These are phyloP conservation scores for Groenewaldozyma auringiensis DNA, from an alignment of 1,139 yeast genomes.

Conservation along the genomic window DNA sequence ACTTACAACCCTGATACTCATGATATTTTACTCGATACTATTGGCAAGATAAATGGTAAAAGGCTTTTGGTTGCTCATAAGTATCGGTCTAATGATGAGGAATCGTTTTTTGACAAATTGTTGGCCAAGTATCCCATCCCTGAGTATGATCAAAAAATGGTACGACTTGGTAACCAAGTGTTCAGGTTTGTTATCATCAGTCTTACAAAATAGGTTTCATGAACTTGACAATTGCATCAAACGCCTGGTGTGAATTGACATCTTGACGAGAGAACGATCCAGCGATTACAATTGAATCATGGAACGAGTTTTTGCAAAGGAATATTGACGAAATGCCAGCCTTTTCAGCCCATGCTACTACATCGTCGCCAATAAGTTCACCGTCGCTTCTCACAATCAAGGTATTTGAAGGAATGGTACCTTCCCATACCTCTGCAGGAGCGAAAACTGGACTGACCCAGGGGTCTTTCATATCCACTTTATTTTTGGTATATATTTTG, in stretches of 20 bases:
- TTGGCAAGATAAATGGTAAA: slow-evolving; percentile 15
- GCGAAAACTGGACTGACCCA: not conserved
- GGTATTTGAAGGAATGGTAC: slow-evolving; percentile 2
- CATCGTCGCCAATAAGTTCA: not conserved
- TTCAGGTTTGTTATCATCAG: not conserved
- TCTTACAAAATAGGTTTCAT: not conserved
- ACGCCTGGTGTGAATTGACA: not conserved
- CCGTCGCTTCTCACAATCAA: not conserved
- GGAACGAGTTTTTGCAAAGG: not conserved
- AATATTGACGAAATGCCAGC: not conserved
- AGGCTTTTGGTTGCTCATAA: slow-evolving; percentile 26
- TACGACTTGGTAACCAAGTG: not conserved
- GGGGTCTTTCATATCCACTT: not conserved
- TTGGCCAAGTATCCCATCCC: not conserved
- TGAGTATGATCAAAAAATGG: not conserved
- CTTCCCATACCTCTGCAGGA: slow-evolving; percentile 4
- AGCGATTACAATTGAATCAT: not conserved
- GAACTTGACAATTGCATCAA: slow-evolving; percentile 12
- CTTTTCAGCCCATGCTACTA: not conserved
- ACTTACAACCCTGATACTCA: slow-evolving; percentile 27
- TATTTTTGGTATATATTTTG: not conserved
- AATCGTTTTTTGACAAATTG: slow-evolving; percentile 17
- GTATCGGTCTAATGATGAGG: slow-evolving; percentile 21
- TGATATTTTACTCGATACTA: slow-evolving; percentile 19
- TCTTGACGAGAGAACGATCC: not conserved